phyloP scores from a whole-genome alignment of 352 stramenopile species.

The Pythium phragmiticola region DNA sequence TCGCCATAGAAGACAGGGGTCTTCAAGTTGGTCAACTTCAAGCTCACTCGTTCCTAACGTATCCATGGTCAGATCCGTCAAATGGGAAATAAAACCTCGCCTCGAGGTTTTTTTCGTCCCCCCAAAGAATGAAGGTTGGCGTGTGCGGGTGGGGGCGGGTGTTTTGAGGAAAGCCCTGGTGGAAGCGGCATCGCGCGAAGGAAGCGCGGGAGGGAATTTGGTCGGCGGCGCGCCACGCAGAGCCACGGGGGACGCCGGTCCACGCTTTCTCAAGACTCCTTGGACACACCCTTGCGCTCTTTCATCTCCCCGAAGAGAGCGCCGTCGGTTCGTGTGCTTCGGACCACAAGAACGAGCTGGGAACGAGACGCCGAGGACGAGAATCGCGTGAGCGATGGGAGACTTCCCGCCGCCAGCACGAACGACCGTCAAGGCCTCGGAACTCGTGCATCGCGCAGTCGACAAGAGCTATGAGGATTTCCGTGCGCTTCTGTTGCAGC shows the following conservation, averaged over 20 bases:
- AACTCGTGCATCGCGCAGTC: slow-evolving; percentile 76
- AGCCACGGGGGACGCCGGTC: neutral
- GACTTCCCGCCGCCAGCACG: slow-evolving; percentile 65
- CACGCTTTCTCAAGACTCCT: neutral
- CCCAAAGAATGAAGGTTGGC: slow-evolving; percentile 11
- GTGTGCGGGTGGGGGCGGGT: slow-evolving; percentile 20
- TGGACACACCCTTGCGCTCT: neutral
- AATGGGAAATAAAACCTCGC: slow-evolving; percentile 12
- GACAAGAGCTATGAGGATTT: slow-evolving; percentile 86
- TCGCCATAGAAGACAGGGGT: neutral
- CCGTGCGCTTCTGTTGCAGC: slow-evolving; percentile 64
- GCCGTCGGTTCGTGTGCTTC: neutral
- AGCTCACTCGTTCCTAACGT: neutral
- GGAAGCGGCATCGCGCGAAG: slow-evolving; percentile 15
- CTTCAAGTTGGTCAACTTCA: slow-evolving; percentile 9
- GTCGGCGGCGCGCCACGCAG: slow-evolving; percentile 1
- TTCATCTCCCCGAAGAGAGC: neutral
- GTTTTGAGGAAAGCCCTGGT: slow-evolving; percentile 21
- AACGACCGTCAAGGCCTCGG: slow-evolving; percentile 66
- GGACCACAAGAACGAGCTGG: neutral
- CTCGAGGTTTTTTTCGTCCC: slow-evolving; percentile 23
- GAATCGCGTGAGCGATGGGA: slow-evolving; percentile 36
- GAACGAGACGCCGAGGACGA: slow-evolving; percentile 8
- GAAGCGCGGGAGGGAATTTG: slow-evolving; percentile 1
- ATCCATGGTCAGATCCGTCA: slow-evolving; percentile 2